Base-by-base conservation (phyloP, 2,329 filamentous ascomycete species). In the Remersonia thermophila region DNA sequence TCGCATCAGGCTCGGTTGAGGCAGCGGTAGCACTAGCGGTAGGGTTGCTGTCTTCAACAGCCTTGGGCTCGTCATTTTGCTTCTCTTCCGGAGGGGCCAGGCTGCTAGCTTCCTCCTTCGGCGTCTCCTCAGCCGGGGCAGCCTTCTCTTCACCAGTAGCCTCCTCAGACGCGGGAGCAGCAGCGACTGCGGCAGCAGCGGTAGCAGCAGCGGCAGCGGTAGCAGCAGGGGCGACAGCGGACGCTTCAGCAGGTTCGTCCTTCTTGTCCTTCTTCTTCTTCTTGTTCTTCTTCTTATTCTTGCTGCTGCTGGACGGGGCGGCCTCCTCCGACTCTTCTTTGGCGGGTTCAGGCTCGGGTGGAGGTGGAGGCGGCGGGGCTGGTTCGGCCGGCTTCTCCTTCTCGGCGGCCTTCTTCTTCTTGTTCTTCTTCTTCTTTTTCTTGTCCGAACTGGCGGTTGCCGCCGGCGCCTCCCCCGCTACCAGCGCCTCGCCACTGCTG, bases 361-460 rank as follows among this genome's bases (percentile, higher is more conserved):
- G 35, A n/a, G 41, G 38, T 16, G 23, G 27, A 13, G 42, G 33
- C 15, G 32, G 28, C 11, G 38, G 26, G 16, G 37, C 36, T 3
- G 38, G 31, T 20, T 47, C 41, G 2, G 32, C 29, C 17, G 35
- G 15, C 26, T 36, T 30, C 23, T 44, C 43, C 29, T 47, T 46
- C n/a, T 35, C 40, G 1, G 39, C 38, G 26, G 41, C 34, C 39
- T 47, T 45, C 34, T 38, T 36, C 32, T 46, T 47, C 37, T 49
- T 47, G 33, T 48, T 49, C 36, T 40, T 45, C 20, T 44, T 43
- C 39, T 50, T 48, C 44, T 49, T 49, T 17, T 35, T 35, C 28
- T 45, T 44, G 30, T 41, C 44, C n/a, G 33, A 36, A 14, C 36
- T 11, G 15, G 41, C 26, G 6, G 34, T 31, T 10, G 37, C 28